Evolutionary conservation across 75 land plant genomes (phyloP).

Genomic region (Pinus albicaulis): DNA sequence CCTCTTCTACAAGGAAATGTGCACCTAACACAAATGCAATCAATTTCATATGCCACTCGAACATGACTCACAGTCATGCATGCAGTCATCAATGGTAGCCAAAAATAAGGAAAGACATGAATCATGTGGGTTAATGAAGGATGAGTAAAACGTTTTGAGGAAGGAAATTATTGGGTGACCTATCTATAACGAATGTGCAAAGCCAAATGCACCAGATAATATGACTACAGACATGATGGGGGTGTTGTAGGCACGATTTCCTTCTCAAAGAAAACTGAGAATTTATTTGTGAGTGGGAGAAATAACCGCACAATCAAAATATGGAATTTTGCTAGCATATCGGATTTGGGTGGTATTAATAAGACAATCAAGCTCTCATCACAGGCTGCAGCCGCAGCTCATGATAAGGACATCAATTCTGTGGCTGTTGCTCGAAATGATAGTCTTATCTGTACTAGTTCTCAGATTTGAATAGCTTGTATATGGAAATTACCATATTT

Average conservation of each 20-base stretch:
- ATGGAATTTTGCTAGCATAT: conserved; percentile 65
- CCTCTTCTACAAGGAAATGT: conserved; percentile 68
- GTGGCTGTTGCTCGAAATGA: conserved; percentile 91
- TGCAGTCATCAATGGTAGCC: neutral
- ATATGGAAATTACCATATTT: conserved; percentile 91
- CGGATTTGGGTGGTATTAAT: conserved; percentile 20
- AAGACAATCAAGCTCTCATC: conserved; percentile 43
- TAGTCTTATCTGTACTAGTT: conserved; percentile 84
- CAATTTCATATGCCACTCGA: conserved; percentile 2
- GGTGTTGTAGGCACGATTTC: no score
- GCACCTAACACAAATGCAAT: conserved; percentile 60
- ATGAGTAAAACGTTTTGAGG: neutral
- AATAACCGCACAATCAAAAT: conserved; percentile 90
- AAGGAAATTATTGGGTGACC: neutral
- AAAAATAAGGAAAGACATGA: neutral
- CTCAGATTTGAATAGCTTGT: conserved; percentile 92
- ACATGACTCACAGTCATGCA: conserved; percentile 12
- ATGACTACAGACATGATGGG: neutral
- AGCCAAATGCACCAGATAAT: neutral
- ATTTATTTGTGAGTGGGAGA: conserved; percentile 86
- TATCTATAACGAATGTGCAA: neutral
- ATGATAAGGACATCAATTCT: conserved; percentile 93
- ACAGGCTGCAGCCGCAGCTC: conserved; percentile 76
- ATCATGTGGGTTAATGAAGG: neutral
- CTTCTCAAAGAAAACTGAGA: conserved; percentile 68